Conservation (phyloP, 2,329 filamentous ascomycete species). For the Curvularia spicifera region DNA sequence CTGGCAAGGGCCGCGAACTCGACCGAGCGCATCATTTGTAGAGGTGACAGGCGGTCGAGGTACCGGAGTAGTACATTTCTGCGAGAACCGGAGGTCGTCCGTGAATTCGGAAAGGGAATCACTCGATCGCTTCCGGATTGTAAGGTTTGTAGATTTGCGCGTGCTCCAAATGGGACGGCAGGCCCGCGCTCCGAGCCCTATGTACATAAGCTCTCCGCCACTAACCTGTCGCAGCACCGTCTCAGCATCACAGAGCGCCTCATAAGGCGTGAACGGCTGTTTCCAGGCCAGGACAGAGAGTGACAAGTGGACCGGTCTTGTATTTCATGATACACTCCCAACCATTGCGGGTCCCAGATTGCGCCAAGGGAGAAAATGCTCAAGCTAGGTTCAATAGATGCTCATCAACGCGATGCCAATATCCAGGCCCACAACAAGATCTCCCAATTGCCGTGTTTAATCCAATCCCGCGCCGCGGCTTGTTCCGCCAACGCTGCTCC, state of each 20-base stretch:
- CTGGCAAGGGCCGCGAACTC: conserved; percentile 10
- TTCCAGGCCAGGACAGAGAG: neutral
- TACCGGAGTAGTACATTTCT: neutral
- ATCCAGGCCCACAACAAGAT: conserved; percentile 6
- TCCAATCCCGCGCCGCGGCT: neutral
- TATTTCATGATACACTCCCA: neutral
- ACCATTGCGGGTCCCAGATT: neutral
- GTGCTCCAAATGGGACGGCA: neutral
- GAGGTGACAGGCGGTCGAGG: neutral
- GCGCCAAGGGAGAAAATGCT: conserved; percentile 5
- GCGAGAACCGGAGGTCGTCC: neutral
- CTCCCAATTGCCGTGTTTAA: neutral
- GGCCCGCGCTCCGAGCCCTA: neutral
- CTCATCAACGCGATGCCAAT: conserved; percentile 5
- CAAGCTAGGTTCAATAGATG: conserved; percentile 14
- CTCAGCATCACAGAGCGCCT: neutral
- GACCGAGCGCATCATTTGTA: conserved; percentile 4
- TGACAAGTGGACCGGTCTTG: neutral
- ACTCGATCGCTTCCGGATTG: neutral
- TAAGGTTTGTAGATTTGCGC: neutral
- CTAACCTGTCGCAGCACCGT: neutral
- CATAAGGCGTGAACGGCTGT: neutral
- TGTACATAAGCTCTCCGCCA: neutral
- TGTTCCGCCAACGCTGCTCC: conserved; percentile 8
- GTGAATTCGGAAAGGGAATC: neutral